Evolutionary conservation across 2,329 filamentous ascomycete genomes (phyloP), one percentile per base, ranked within the genome.

Genomic region (Ascomycota sp.): DNA sequence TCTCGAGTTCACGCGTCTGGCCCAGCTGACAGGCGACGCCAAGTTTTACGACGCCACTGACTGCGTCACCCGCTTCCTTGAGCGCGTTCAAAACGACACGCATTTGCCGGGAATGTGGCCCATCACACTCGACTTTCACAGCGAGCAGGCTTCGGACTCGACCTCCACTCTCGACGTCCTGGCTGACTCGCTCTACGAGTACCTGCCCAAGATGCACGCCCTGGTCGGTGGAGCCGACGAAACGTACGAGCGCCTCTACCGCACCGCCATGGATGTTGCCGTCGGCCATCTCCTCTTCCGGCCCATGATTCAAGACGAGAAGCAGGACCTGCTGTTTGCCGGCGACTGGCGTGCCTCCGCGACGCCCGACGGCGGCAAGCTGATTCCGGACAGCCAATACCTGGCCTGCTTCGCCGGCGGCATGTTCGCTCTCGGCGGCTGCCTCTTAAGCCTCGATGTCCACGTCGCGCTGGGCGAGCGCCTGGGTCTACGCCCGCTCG

Each of bases 41-140:
- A 81, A 75, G 44, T 86, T 77, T 51, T 83, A 75, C 44, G 79
- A 85, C 45, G 79, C 78, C 1, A 65, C 82, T 32, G 72, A 75
- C 33, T 65, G 77, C 8, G 69, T 91, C 28, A 79, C 75, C 7
- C 63, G 75, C 33, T 65, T 73, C 15, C 59, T 91, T n/a, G 63
- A 75, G 31, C 55, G 60, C 24, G 65, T 67, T 30, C 80, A 89
- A 50, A 69, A 72, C 41, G 49, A 59, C 4, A 83, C 79, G 0
- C 57, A 55, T n/a, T 48, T 86, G 5, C 79, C 79, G 0, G 80
- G 81, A 3, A 63, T 89, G 57, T 89, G 78, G 76, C 78, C 80
- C 1, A 59, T 68, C 7, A 57, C 56, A 23, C 52, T 89, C 24
- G 66, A 85, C 48, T 47, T 52, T 10, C 41, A 41, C 9, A 56